Conservation (phyloP, 169 alveolate genomes). For the Eimeria sp. region DNA sequence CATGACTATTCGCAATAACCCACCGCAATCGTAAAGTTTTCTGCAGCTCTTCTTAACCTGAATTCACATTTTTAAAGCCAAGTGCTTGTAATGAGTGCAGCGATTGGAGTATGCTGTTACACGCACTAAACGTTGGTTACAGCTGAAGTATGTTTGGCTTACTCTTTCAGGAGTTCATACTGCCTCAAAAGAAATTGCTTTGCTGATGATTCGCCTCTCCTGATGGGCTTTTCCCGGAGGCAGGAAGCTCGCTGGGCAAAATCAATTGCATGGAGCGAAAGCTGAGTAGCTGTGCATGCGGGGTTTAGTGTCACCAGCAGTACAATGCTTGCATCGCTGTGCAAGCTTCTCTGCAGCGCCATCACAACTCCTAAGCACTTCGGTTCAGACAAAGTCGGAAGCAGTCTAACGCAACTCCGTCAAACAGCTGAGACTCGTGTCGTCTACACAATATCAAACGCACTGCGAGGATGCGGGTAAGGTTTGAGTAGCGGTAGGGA, state of each 20-base stretch:
- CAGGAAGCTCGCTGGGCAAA: conserved; percentile 76
- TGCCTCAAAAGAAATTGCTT: conserved; percentile 60
- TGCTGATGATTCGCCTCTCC: conserved; percentile 15
- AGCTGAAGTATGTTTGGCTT: not conserved
- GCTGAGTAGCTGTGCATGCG: conserved; percentile 75
- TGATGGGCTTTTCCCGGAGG: conserved; percentile 28
- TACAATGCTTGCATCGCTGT: conserved; percentile 67
- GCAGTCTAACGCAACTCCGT: not conserved
- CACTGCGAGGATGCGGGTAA: conserved; percentile 75
- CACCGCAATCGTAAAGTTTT: conserved; percentile 61
- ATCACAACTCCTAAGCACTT: not conserved
- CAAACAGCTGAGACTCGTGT: not conserved
- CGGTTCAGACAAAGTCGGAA: not conserved
- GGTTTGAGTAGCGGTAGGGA: conserved; percentile 76
- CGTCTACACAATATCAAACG: not conserved
- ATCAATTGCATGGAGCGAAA: conserved; percentile 74
- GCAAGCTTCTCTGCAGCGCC: conserved; percentile 60
- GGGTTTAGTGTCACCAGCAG: conserved; percentile 69
- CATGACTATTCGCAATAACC: not conserved
- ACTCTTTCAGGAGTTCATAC: conserved; percentile 65
- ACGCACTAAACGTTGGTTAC: not conserved
- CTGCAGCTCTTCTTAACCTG: conserved; percentile 59
- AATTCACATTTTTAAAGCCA: not conserved
- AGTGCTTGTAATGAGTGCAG: not conserved
- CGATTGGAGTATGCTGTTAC: not conserved